Evolutionary conservation across 306 rosid species (phyloP).

Genomic region (Acacia acuminata): DNA sequence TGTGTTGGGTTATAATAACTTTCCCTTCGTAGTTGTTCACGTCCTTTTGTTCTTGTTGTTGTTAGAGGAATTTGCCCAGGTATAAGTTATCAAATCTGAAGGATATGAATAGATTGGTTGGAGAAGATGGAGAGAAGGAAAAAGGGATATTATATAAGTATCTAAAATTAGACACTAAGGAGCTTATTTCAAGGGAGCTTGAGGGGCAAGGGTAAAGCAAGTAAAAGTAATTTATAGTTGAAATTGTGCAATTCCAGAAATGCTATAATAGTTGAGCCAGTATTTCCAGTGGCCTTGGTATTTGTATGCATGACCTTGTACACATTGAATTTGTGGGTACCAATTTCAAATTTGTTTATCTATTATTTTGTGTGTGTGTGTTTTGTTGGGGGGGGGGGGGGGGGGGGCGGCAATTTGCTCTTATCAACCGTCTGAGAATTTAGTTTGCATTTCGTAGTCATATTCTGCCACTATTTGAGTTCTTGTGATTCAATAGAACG

Average conservation of each 20-base stretch:
- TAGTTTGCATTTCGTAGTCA: not conserved
- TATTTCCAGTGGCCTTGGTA: not conserved
- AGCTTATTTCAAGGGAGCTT: not conserved
- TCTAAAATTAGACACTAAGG: not conserved
- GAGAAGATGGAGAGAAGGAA: not conserved
- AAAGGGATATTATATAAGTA: not conserved
- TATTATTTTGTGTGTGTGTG: no score
- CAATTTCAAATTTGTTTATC: not conserved
- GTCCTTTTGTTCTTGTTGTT: not conserved
- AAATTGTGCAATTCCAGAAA: not conserved
- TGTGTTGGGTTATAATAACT: not conserved
- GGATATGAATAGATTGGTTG: not conserved
- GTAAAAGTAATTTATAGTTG: not conserved
- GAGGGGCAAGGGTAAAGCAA: not conserved
- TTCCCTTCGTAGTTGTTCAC: not conserved
- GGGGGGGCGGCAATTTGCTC: not conserved
- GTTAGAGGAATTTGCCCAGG: not conserved
- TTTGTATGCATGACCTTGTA: not conserved
- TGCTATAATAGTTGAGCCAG: not conserved
- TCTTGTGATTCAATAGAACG: slow-evolving; percentile 1
- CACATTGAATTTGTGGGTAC: not conserved
- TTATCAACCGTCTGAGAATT: not conserved
- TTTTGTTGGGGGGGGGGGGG: no score
- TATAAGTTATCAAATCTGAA: not conserved
- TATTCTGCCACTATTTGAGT: not conserved